Percentiles rank a stretch among this genome's conserved stretches.
Conservation (phyloP, 805 yeast species). For the Kluyveromyces starmeri region DNA sequence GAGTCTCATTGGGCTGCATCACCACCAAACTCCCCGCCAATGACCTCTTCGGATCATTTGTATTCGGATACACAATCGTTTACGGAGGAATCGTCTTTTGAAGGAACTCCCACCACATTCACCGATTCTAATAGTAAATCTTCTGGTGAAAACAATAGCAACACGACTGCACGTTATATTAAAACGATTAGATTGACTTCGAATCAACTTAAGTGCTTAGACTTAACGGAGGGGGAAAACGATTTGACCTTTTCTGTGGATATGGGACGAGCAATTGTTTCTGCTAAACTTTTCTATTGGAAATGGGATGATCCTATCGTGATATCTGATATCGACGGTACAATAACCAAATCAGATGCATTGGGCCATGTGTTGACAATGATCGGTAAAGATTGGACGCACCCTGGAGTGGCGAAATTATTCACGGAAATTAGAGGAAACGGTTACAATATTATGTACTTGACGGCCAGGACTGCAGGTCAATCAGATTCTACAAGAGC, state of each 20-base stretch:
- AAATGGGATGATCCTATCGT: slow-evolving; percentile 78
- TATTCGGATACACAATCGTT: slow-evolving; percentile 4
- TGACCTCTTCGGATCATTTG: slow-evolving; percentile 8
- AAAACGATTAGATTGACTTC: slow-evolving; percentile 86
- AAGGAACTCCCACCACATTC: slow-evolving; percentile 5
- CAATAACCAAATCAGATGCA: slow-evolving; percentile 96
- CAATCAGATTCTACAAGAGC: slow-evolving; percentile 88
- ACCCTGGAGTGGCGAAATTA: slow-evolving; percentile 85
- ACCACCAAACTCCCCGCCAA: slow-evolving; percentile 19
- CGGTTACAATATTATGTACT: slow-evolving; percentile 88
- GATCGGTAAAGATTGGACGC: slow-evolving; percentile 97
- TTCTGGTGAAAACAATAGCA: not conserved
- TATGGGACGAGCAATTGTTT: slow-evolving; percentile 70
- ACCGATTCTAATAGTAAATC: slow-evolving; percentile 5
- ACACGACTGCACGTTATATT: slow-evolving; percentile 40
- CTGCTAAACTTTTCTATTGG: slow-evolving; percentile 77
- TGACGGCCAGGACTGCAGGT: slow-evolving; percentile 93
- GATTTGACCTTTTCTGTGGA: slow-evolving; percentile 70
- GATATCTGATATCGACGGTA: slow-evolving; percentile 95
- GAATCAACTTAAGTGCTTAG: slow-evolving; percentile 71
- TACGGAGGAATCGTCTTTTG: slow-evolving; percentile 9
- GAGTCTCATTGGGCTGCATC: slow-evolving; percentile 13
- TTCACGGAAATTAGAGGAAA: slow-evolving; percentile 80
- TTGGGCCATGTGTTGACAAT: slow-evolving; percentile 90
- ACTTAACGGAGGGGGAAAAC: slow-evolving; percentile 72